Evolutionary conservation across 306 rosid genomes (phyloP).

Genomic region (Vigna nakashimae): DNA sequence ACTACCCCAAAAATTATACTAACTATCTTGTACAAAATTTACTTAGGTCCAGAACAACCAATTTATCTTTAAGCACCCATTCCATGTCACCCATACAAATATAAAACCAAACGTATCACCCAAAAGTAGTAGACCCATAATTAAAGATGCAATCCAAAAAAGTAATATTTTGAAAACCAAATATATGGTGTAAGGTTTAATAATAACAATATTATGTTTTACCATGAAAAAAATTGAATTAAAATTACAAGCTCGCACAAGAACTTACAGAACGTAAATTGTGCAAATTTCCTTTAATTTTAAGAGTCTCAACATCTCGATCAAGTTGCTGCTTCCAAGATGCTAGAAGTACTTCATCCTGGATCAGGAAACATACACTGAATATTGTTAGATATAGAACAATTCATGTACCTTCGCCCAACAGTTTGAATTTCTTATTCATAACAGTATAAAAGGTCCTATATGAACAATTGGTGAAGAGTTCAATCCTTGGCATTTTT

Average conservation of each 20-base stretch:
- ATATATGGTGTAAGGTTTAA: not conserved
- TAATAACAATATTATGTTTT: not conserved
- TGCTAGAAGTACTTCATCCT: constrained; percentile 90
- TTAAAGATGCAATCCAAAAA: not conserved
- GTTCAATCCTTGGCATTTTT: constrained; percentile 10
- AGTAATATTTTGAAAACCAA: constrained; percentile 10
- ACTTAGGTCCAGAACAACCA: constrained; percentile 13
- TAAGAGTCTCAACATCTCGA: constrained; percentile 89
- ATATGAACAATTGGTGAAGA: constrained; percentile 17
- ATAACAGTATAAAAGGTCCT: not conserved
- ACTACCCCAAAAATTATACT: constrained; percentile 8
- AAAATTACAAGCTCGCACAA: constrained; percentile 30
- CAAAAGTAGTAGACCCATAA: not conserved
- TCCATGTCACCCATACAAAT: constrained; percentile 2
- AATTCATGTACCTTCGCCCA: constrained; percentile 4
- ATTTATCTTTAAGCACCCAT: not conserved
- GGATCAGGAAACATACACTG: constrained; percentile 37
- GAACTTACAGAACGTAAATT: constrained; percentile 72
- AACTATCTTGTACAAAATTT: not conserved
- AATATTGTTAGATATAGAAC: not conserved
- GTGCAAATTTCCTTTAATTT: constrained; percentile 91
- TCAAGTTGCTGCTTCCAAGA: constrained; percentile 98
- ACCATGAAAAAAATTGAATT: not conserved
- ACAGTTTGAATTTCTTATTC: not conserved
- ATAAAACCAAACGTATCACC: not conserved